Percentiles rank a stretch among this genome's conserved stretches.
Conservation (phyloP, 2,329 filamentous ascomycete species). For the Sporothrix schenckii region DNA sequence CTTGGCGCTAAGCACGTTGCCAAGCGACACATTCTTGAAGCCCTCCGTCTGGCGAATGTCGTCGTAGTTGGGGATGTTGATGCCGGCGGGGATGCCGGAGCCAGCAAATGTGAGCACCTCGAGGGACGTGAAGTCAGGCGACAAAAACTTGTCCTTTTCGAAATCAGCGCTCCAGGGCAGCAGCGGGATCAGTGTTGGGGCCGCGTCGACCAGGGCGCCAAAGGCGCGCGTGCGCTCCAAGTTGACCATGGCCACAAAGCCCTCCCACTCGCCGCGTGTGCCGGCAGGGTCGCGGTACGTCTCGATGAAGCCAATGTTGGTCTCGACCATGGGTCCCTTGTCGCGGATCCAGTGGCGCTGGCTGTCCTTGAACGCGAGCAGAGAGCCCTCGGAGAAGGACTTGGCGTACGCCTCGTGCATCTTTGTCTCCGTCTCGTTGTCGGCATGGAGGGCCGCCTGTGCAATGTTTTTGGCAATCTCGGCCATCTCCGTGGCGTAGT, state of each 20-base stretch:
- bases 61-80: constrained; percentile 73
- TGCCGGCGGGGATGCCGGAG: constrained; percentile 68
- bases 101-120: constrained; percentile 84
- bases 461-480: constrained; percentile 68
- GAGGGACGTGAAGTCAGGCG: constrained; percentile 92
- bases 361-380: constrained; percentile 77
- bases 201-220: constrained; percentile 77
- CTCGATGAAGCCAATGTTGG: constrained; percentile 82
- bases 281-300: constrained; percentile 83
- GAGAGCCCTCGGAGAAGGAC: constrained; percentile 73
- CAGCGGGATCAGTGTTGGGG: constrained; percentile 81
- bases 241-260: constrained; percentile 83
- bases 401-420: constrained; percentile 75
- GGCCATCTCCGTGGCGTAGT: constrained; percentile 72
- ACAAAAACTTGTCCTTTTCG: constrained; percentile 94
- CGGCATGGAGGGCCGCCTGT: constrained; percentile 68
- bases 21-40: constrained; percentile 92
- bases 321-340: constrained; percentile 77
- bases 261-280: constrained; percentile 81
- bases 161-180: constrained; percentile 87
- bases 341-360: constrained; percentile 83
- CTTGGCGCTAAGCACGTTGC: constrained; percentile 90
- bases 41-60: constrained; percentile 79
- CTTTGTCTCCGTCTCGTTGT: constrained; percentile 72
- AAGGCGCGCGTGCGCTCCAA: constrained; percentile 88